Evolutionary conservation across 108 stramenopile species (phyloP), one percentile per base, ranked within the genome.

Genomic region (Asterionellopsis glacialis): DNA sequence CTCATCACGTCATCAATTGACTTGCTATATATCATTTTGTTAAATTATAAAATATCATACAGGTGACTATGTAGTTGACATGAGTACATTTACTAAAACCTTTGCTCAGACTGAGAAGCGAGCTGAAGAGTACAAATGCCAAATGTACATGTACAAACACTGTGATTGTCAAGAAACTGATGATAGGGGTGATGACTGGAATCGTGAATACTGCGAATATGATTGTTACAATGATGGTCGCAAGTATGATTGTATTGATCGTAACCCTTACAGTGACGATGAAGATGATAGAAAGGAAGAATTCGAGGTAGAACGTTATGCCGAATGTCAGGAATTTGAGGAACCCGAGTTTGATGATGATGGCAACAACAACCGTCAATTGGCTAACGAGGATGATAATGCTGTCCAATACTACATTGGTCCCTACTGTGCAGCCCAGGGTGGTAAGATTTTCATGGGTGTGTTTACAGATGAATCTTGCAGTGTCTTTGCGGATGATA

Each of bases 21-120:
- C 33, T 33, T 33, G 33, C 5, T 33, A 33, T 33, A 33, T 33
- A 7, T 33, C 33, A 33, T 5, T 33, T n/a, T n/a, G n/a, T n/a
- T n/a, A n/a, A n/a, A n/a, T n/a, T n/a, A n/a, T n/a, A 42, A 19
- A 11, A 41, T 55, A 11, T 61, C 57, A 59, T 91, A 84, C 71
- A 33, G 86, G 86, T 14, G 89, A 91, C 68, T 91, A 91, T 70
- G 67, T 91, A 57, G 73, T 91, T 39, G 82, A 80, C 71, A 86
- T 91, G 87, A 72, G 80, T 55, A 75, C 75, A 25, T 91, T 82
- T 69, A 67, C 88, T 9, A 48, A 77, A 22, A 59, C 82, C 47
- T 90, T 83, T 51, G 62, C 67, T 47, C 66, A 75, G 41, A 66
- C 73, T 2, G 63, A 74, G 5, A 70, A 76, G 40, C 64, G 79